Percentiles rank a stretch among this genome's conserved stretches.
Evolutionary conservation across 108 stramenopile species (phyloP).

Genomic region (Epithemia pelagica): DNA sequence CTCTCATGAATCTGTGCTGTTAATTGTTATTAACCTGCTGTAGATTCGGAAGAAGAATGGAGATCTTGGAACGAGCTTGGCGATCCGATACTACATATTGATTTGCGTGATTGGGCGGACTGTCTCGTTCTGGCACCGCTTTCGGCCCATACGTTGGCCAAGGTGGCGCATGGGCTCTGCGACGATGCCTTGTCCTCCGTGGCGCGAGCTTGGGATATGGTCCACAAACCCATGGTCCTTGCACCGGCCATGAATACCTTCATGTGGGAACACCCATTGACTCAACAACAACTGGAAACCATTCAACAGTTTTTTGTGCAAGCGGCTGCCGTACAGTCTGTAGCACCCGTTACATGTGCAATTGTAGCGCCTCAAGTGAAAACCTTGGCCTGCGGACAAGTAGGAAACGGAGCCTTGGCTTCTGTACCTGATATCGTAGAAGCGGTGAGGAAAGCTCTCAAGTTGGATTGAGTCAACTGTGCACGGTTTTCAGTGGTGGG

Average conservation of each 20-base stretch:
- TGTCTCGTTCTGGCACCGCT: constrained; percentile 29
- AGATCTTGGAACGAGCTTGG: constrained; percentile 56
- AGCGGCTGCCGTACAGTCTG: background rate
- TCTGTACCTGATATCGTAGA: constrained; percentile 49
- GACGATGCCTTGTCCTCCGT: constrained; percentile 84
- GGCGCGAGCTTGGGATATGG: constrained; percentile 86
- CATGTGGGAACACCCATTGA: constrained; percentile 91
- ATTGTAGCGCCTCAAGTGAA: constrained; percentile 64
- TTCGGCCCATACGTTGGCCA: constrained; percentile 13
- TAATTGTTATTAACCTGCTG: background rate
- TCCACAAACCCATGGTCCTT: constrained; percentile 75
- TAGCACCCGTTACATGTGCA: background rate
- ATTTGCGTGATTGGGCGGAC: constrained; percentile 88
- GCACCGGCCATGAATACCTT: constrained; percentile 94
- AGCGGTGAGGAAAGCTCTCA: constrained; percentile 13
- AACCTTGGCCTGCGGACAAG: constrained; percentile 83
- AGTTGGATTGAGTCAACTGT: too few species aligned
- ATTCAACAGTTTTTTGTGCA: constrained; percentile 50
- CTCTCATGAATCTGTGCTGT: too few species aligned
- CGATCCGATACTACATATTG: constrained; percentile 89
- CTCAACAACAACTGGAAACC: constrained; percentile 48
- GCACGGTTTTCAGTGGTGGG: too few species aligned
- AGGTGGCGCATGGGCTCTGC: constrained; percentile 75
- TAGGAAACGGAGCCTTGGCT: constrained; percentile 83
- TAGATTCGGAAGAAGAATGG: constrained; percentile 76